These are phyloP conservation scores for Penicillium polonicum DNA, from an alignment of 2,329 filamentous ascomycete species.

Conservation along the genomic window DNA sequence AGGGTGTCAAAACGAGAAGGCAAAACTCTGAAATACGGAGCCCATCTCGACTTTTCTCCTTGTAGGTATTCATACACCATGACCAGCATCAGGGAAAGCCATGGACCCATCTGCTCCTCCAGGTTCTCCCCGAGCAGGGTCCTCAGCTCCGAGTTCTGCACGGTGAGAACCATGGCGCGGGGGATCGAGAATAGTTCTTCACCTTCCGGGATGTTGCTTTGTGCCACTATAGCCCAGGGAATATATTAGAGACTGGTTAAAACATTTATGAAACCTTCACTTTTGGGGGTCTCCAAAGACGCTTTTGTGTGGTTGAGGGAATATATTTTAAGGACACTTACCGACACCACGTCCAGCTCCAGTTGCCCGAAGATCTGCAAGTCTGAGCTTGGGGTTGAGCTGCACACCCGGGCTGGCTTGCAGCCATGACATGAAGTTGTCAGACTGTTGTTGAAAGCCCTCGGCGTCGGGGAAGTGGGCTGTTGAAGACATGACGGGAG, in stretches of 20 bases:
- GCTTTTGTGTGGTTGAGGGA: slow-evolving; percentile 21
- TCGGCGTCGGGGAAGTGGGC: slow-evolving; percentile 36
- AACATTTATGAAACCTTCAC: slow-evolving; percentile 13
- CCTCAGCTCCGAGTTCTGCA: slow-evolving; percentile 68
- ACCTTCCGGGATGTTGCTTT: slow-evolving; percentile 66
- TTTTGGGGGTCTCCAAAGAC: slow-evolving; percentile 13
- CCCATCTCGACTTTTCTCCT: slow-evolving; percentile 66
- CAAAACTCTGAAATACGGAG: slow-evolving; percentile 73
- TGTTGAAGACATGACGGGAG: slow-evolving; percentile 35
- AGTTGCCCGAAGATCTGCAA: slow-evolving; percentile 57
- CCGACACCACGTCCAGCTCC: slow-evolving; percentile 63
- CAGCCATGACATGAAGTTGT: slow-evolving; percentile 60
- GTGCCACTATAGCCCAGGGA: slow-evolving; percentile 59
- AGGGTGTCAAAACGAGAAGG: slow-evolving; percentile 74
- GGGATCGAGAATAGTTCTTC: slow-evolving; percentile 80
- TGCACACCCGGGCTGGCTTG: slow-evolving; percentile 49
- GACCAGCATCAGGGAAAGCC: slow-evolving; percentile 67
- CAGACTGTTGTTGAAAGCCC: slow-evolving; percentile 48
- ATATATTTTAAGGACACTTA: slow-evolving; percentile 43
- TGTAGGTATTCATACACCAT: slow-evolving; percentile 73
- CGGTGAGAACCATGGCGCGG: slow-evolving; percentile 66
- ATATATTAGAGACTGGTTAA: slow-evolving; percentile 23
- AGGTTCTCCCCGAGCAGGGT: slow-evolving; percentile 58
- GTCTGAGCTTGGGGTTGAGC: slow-evolving; percentile 57
- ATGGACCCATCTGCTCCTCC: slow-evolving; percentile 46